A percentile compares a stretch with the other conserved stretches of the same genome.
These are phyloP conservation scores for Triangularia verruculosa DNA, from an alignment of 2,329 filamentous ascomycete species.

Conservation along the genomic window DNA sequence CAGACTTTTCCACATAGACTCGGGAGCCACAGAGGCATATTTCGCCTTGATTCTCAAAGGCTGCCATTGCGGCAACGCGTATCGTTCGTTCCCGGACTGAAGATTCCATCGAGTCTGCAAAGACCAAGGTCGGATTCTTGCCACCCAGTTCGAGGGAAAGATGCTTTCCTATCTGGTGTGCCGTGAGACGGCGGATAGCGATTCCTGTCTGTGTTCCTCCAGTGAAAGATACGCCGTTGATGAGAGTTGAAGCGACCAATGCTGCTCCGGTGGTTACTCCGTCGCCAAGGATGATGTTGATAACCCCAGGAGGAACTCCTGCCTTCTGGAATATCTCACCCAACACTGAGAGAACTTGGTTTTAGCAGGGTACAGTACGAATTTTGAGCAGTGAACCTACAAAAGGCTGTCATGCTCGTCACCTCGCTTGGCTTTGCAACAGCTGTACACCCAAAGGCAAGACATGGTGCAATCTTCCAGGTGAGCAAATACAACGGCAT, in stretches of 20 bases:
- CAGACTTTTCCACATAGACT: constrained; percentile 49
- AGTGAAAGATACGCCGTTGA: constrained; percentile 35
- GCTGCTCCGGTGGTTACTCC: constrained; percentile 33
- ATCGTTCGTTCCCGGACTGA: constrained; percentile 47
- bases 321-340: constrained; percentile 29
- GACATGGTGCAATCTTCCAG: constrained; percentile 36
- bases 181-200: constrained; percentile 32
- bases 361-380: not conserved
- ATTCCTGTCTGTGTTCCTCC: constrained; percentile 35
- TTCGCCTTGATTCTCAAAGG: constrained; percentile 37
- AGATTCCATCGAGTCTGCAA: constrained; percentile 44
- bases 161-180: constrained; percentile 34
- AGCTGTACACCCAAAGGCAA: constrained; percentile 37
- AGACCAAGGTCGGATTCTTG: constrained; percentile 52
- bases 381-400: constrained; percentile 10
- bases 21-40: constrained; percentile 41
- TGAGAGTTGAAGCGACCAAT: constrained; percentile 27
- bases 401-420: constrained; percentile 34
- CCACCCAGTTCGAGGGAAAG: constrained; percentile 41
- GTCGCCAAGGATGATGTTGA: constrained; percentile 36
- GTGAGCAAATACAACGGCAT: constrained; percentile 37
- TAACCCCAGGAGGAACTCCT: constrained; percentile 30
- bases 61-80: constrained; percentile 37
- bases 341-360: constrained; percentile 24
- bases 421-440: constrained; percentile 37